These are phyloP conservation scores for Salvia miltiorrhiza DNA, from an alignment of 257 asterid species.

Conservation along the genomic window DNA sequence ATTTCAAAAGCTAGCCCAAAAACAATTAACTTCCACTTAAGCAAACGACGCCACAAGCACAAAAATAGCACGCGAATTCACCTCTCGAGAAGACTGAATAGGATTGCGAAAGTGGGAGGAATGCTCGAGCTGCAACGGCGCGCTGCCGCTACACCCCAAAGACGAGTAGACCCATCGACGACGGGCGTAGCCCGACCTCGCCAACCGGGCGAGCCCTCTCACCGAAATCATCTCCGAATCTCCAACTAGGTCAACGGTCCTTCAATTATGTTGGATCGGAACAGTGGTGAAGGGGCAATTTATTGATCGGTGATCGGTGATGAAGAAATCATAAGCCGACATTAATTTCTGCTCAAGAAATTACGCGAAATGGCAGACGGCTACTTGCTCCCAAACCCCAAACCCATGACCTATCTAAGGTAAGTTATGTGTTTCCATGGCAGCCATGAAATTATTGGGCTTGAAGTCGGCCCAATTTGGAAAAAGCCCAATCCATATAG, in stretches of 20 bases:
- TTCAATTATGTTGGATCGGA: background rate
- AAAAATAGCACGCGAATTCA: conserved; percentile 16
- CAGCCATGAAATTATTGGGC: conserved; percentile 18
- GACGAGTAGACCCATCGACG: conserved; percentile 32
- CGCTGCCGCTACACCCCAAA: conserved; percentile 11
- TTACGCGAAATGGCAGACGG: conserved; percentile 14
- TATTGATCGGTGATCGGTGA: conserved; percentile 20
- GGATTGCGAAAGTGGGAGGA: conserved; percentile 33
- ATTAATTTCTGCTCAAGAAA: conserved; percentile 8
- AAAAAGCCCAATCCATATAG: background rate
- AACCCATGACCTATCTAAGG: conserved; percentile 12
- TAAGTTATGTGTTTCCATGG: conserved; percentile 25
- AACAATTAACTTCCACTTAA: background rate
- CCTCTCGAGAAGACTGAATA: conserved; percentile 43
- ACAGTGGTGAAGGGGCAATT: background rate
- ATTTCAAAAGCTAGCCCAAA: background rate
- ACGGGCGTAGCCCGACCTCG: conserved; percentile 45
- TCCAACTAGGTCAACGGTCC: background rate
- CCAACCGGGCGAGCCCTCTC: conserved; percentile 42
- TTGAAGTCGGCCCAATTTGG: background rate
- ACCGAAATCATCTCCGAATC: conserved; percentile 31
- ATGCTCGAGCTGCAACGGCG: conserved; percentile 34
- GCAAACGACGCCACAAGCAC: background rate
- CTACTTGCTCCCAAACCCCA: conserved; percentile 1
- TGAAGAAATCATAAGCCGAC: conserved; percentile 18